Evolutionary conservation across 176 grass and related monocot genomes (phyloP), one percentile per base, ranked within the genome.

Genomic region (Oropetium thomaeum): DNA sequence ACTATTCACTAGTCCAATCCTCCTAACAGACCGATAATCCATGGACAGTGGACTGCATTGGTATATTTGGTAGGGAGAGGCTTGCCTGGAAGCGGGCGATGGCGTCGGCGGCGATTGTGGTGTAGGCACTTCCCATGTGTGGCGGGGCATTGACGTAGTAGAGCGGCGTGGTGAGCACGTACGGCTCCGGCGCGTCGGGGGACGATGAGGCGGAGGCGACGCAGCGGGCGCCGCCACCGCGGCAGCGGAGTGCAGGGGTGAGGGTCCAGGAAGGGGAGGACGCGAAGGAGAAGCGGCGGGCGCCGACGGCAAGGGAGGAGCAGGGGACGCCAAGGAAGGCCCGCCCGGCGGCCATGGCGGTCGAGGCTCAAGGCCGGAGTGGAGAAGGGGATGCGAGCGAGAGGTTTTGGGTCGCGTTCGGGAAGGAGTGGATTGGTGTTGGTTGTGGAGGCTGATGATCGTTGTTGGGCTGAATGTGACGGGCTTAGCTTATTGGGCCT

Each of bases 61-160:
- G 20, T 10, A 1, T 11, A n/a, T n/a, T n/a, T n/a, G n/a, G 35
- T 49, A 1, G 17, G 8, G n/a, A 32, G 15, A 65, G 48, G 52
- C 58, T 86, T 79, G 85, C 95, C 91, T 98, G 95, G 79, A 98
- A 98, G 25, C 91, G 89, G 37, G 95, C 87, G 78, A 94, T 89
- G 79, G 91, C 95, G 69, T 98, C 95, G 33, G 91, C 91, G 15
- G 95, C 95, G 31, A 98, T 98, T 75, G 95, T 98, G 57, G 96
- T 98, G 79, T 98, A 98, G 11, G 96, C 96, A 69, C 96, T 98
- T 31, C 96, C 96, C 96, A 98, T 98, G 82, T 98, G 95, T 23
- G 91, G 95, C 45, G 91, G 91, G 1, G 95, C 91, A 45, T 98
- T 98, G 66, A 98, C 96, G 51, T 98, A 94, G 84, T 98, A 98